Percentiles rank a stretch among this genome's conserved stretches.
These are phyloP conservation scores for Thalassiosira gravida DNA, from an alignment of 352 stramenopile species.

Conservation along the genomic window DNA sequence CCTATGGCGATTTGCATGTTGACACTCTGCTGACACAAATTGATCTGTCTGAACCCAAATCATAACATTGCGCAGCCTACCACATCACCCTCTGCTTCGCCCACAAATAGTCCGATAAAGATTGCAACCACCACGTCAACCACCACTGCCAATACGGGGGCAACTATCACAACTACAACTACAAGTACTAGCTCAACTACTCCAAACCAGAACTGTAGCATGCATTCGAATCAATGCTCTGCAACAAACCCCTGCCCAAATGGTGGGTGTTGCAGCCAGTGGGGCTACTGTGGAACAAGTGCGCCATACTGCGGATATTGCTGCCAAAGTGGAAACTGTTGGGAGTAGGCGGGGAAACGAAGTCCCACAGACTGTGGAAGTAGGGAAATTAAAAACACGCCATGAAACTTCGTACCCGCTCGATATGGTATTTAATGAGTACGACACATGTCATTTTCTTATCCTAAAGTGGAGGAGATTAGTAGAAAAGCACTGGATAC, in stretches of 20 bases:
- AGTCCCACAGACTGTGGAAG: no score
- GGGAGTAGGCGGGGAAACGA: no score
- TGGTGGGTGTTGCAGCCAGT: conserved; percentile 43
- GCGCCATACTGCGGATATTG: conserved; percentile 28
- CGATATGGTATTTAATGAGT: no score
- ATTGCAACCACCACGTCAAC: conserved; percentile 12
- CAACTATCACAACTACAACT: conserved; percentile 16
- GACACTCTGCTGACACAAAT: no score
- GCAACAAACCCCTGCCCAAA: conserved; percentile 38
- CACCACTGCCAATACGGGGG: conserved; percentile 12
- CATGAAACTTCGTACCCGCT: no score
- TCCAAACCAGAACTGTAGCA: conserved; percentile 24
- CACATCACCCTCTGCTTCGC: background rate
- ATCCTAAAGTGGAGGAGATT: no score
- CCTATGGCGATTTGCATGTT: no score
- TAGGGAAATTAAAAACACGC: no score
- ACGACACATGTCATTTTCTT: no score
- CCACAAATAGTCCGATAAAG: conserved; percentile 9
- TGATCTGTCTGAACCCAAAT: no score
- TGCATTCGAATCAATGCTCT: conserved; percentile 17
- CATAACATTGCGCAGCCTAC: background rate
- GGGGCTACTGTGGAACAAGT: conserved; percentile 38
- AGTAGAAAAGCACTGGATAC: no score
- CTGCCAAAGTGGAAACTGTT: conserved; percentile 26
- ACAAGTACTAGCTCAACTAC: background rate